phyloP scores from a whole-genome alignment of 2,329 filamentous ascomycete genomes.

The Penicillium sp. region DNA sequence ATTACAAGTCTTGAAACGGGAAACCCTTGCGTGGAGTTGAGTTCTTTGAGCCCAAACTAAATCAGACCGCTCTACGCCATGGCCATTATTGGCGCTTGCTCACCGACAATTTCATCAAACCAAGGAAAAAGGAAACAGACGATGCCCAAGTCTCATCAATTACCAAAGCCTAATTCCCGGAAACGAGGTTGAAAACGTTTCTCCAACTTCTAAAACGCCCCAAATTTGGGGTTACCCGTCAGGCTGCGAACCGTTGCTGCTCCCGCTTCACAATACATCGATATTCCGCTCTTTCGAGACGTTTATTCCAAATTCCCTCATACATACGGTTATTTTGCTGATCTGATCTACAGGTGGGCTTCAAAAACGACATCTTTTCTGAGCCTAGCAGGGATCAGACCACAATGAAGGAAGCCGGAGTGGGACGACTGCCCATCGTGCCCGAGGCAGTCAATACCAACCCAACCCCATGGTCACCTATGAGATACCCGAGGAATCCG shows the following conservation, averaged over 20 bases:
- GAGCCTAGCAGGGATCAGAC: background rate
- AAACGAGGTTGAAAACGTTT: background rate
- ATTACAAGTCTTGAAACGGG: background rate
- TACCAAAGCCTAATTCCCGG: background rate
- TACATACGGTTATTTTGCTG: too few relatives aligned
- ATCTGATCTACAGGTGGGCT: background rate
- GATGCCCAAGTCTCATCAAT: background rate
- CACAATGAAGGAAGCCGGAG: background rate
- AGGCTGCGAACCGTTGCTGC: background rate
- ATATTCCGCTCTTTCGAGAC: background rate
- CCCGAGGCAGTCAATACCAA: slow-evolving; percentile 1
- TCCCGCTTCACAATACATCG: background rate
- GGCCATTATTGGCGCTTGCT: background rate
- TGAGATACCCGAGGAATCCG: background rate
- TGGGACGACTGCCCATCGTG: background rate
- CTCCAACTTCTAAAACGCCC: background rate
- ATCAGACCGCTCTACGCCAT: slow-evolving; percentile 6
- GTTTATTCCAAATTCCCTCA: slow-evolving; percentile 1
- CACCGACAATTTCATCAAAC: slow-evolving; percentile 1
- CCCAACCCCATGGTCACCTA: background rate
- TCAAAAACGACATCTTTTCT: too few relatives aligned
- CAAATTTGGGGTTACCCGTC: background rate
- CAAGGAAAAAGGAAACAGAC: background rate
- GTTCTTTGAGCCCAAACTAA: slow-evolving; percentile 3
- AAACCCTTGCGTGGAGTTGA: background rate